Evolutionary conservation across 2,329 filamentous ascomycete species (phyloP).

Genomic region (Massarina eburnea): DNA sequence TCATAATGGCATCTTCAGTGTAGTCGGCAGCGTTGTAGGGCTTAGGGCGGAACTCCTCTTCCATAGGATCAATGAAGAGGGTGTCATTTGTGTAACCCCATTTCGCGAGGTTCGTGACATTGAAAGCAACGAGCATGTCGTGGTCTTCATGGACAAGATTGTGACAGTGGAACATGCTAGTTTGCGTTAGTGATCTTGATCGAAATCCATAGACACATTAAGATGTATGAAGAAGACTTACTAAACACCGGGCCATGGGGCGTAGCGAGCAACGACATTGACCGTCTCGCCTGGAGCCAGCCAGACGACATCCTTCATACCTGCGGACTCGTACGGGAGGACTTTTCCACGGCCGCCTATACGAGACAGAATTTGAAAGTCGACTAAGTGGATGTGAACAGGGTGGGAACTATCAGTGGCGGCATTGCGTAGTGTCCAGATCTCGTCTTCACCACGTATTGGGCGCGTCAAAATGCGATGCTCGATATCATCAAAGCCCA

Average conservation of each 20-base stretch:
- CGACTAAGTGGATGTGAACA: conserved; percentile 60
- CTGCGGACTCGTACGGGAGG: conserved; percentile 56
- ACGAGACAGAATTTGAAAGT: conserved; percentile 57
- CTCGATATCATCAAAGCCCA: conserved; percentile 36
- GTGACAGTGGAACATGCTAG: conserved; percentile 48
- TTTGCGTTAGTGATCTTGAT: no score
- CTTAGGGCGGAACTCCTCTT: conserved; percentile 30
- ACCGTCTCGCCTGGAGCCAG: conserved; percentile 51
- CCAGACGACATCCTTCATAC: conserved; percentile 62
- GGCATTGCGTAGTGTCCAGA: conserved; percentile 48
- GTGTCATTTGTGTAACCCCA: conserved; percentile 37
- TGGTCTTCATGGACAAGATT: conserved; percentile 51
- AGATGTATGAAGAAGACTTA: no score
- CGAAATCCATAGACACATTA: no score
- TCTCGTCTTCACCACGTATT: conserved; percentile 36
- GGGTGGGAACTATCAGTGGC: conserved; percentile 57
- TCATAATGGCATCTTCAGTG: conserved; percentile 24
- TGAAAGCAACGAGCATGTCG: conserved; percentile 49
- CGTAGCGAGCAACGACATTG: conserved; percentile 31
- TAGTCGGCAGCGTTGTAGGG: conserved; percentile 25
- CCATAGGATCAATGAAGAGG: conserved; percentile 35
- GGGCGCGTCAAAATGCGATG: conserved; percentile 39
- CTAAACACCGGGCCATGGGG: conserved; percentile 51
- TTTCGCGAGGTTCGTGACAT: conserved; percentile 42
- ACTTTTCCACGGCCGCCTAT: conserved; percentile 48